These are phyloP conservation scores for Penicillium macrosclerotiorum DNA, from an alignment of 495 filamentous ascomycete species.

Conservation along the genomic window DNA sequence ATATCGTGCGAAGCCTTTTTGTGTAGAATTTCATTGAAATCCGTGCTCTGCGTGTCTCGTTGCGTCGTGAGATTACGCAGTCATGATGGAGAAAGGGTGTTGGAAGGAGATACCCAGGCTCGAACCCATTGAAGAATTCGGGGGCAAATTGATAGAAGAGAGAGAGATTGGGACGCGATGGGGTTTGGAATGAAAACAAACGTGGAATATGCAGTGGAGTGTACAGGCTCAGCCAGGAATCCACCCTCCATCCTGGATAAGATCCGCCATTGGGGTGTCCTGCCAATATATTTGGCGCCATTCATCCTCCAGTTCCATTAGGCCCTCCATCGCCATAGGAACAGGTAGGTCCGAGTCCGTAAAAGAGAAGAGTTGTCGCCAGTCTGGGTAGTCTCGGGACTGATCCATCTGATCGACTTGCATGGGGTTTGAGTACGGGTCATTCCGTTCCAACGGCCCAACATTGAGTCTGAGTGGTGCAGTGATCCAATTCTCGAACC, in stretches of 20 bases:
- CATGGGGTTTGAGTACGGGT: constrained; percentile 23
- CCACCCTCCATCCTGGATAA: constrained; percentile 44
- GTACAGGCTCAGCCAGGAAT: constrained; percentile 27
- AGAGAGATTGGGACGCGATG: too few relatives aligned
- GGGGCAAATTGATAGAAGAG: background rate
- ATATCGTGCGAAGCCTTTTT: constrained; percentile 21
- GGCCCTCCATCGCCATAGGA: constrained; percentile 39
- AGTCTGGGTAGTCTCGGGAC: constrained; percentile 41
- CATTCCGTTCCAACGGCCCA: constrained; percentile 25
- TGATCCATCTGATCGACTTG: constrained; percentile 36
- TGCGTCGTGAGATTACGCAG: constrained; percentile 20
- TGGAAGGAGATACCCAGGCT: background rate
- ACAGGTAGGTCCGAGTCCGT: constrained; percentile 40
- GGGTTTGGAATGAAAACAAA: too few relatives aligned
- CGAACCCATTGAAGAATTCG: background rate
- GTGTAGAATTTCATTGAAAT: constrained; percentile 3
- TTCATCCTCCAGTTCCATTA: constrained; percentile 46
- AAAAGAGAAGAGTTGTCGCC: constrained; percentile 48
- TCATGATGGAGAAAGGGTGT: constrained; percentile 1
- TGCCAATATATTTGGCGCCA: constrained; percentile 52
- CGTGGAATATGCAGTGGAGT: constrained; percentile 1
- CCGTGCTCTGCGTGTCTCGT: constrained; percentile 26
- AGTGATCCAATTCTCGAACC: constrained; percentile 42
- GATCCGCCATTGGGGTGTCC: constrained; percentile 44
- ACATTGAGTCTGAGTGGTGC: constrained; percentile 30